Percentiles rank a stretch among this genome's conserved stretches.
Evolutionary conservation across 768 basidiomycete species (phyloP).

Genomic region (Suillus subaureus): DNA sequence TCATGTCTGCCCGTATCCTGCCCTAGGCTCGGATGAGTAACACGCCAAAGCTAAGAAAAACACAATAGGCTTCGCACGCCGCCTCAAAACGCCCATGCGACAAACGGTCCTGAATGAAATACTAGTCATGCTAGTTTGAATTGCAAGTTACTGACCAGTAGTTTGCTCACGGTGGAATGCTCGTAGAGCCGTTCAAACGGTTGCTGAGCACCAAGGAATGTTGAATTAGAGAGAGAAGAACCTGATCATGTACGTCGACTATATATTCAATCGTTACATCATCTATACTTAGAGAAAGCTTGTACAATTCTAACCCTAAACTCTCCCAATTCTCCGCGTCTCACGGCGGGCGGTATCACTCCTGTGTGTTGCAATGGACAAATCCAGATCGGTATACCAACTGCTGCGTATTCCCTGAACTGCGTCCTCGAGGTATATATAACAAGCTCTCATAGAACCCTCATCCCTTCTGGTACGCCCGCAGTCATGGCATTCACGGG

Average conservation of each 20-base stretch:
- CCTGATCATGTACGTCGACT: not conserved
- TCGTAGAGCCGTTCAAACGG: not conserved
- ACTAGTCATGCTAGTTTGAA: not conserved
- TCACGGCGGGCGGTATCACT: not conserved
- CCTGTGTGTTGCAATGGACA: not conserved
- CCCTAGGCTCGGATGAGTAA: not conserved
- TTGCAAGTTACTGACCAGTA: not conserved
- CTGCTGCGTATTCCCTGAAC: not conserved
- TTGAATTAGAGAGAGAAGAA: not conserved
- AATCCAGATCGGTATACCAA: not conserved
- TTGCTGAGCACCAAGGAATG: not conserved
- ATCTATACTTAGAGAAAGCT: not conserved
- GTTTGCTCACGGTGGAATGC: not conserved
- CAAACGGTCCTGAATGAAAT: not conserved
- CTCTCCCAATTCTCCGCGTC: not conserved
- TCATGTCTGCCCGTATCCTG: no score
- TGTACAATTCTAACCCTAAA: not conserved
- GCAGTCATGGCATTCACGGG: conserved; percentile 9
- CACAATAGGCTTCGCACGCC: not conserved
- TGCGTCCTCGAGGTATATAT: not conserved
- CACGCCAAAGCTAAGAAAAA: not conserved
- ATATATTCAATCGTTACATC: not conserved
- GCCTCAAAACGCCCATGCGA: not conserved
- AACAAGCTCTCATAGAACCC: not conserved
- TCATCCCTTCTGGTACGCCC: not conserved